Percentiles rank a stretch among this genome's conserved stretches.
phyloP scores from a whole-genome alignment of 2,329 filamentous ascomycete species.

The Cladosporium austrohemisphaericum region DNA sequence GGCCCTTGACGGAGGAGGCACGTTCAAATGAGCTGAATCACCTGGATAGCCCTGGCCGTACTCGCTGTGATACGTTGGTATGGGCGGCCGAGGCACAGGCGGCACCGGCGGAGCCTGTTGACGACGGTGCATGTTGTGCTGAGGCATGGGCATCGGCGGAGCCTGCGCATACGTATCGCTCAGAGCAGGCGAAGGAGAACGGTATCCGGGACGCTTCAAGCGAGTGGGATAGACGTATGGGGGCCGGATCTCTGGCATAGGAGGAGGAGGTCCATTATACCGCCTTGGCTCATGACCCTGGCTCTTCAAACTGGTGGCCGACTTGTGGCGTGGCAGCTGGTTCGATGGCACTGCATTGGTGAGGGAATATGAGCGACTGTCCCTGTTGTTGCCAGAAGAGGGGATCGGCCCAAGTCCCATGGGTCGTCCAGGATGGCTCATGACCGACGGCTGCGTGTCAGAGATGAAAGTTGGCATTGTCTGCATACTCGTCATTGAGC shows the following conservation, averaged over 20 bases:
- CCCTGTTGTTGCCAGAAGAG: conserved; percentile 16
- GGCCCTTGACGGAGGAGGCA: conserved; percentile 25
- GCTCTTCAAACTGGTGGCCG: conserved; percentile 43
- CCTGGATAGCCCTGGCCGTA: conserved; percentile 25
- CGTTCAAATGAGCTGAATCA: conserved; percentile 23
- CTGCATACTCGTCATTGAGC: conserved; percentile 41
- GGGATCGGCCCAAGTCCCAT: conserved; percentile 13
- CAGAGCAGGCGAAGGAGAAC: conserved; percentile 42
- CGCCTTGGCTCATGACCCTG: conserved; percentile 34
- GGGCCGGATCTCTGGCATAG: conserved; percentile 34
- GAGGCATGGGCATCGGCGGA: conserved; percentile 3
- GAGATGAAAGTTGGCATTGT: conserved; percentile 40
- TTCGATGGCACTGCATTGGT: conserved; percentile 31
- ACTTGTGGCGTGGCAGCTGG: conserved; percentile 41
- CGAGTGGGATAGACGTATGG: conserved; percentile 42
- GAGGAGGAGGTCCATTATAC: conserved; percentile 28
- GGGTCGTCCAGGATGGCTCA: conserved; percentile 14
- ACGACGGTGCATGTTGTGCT: conserved; percentile 11
- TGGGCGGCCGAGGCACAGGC: conserved; percentile 23
- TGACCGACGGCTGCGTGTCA: conserved; percentile 28
- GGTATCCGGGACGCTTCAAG: conserved; percentile 40
- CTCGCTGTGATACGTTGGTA: conserved; percentile 30
- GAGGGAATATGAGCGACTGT: conserved; percentile 44
- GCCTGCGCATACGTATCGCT: conserved; percentile 36
- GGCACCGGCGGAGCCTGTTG: conserved; percentile 9